phyloP scores from a whole-genome alignment of 305 asterid genomes.

The Fraxinus albicans region DNA sequence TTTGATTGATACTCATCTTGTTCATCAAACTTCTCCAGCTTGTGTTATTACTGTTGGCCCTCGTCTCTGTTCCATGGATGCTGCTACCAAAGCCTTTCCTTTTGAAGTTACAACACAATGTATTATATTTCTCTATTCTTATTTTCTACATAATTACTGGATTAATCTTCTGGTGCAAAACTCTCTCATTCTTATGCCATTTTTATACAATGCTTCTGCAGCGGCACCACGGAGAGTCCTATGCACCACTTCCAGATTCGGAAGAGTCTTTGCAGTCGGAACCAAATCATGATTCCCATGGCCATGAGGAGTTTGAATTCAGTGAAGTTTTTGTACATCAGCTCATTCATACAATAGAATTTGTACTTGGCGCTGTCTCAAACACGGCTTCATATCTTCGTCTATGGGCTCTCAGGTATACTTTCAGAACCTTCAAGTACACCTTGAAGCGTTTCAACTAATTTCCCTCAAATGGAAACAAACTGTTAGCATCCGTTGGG shows the following conservation, averaged over 20 bases:
- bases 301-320: slow-evolving; percentile 91
- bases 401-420: slow-evolving; percentile 95
- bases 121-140: slow-evolving; percentile 29
- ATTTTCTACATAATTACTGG: slow-evolving; percentile 11
- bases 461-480: background rate
- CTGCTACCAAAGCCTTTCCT: slow-evolving; percentile 91
- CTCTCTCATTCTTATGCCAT: background rate
- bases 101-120: slow-evolving; percentile 69
- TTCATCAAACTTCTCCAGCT: slow-evolving; percentile 47
- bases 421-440: slow-evolving; percentile 13
- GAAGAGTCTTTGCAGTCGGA: slow-evolving; percentile 78
- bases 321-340: slow-evolving; percentile 92
- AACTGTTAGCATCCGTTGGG: background rate
- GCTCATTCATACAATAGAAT: slow-evolving; percentile 90
- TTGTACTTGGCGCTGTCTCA: slow-evolving; percentile 97
- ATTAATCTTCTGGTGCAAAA: slow-evolving; percentile 11
- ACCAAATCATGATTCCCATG: slow-evolving; percentile 63
- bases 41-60: slow-evolving; percentile 59
- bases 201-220: slow-evolving; percentile 33
- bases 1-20: slow-evolving; percentile 18
- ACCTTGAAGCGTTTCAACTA: slow-evolving; percentile 8
- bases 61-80: slow-evolving; percentile 94
- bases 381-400: slow-evolving; percentile 97
- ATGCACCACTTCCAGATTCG: slow-evolving; percentile 57
- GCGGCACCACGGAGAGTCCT: slow-evolving; percentile 82